A percentile compares a stretch with the other conserved stretches of the same genome.
Conservation (phyloP, 2,329 filamentous ascomycete species). For the Colletotrichum chlorophyti region DNA sequence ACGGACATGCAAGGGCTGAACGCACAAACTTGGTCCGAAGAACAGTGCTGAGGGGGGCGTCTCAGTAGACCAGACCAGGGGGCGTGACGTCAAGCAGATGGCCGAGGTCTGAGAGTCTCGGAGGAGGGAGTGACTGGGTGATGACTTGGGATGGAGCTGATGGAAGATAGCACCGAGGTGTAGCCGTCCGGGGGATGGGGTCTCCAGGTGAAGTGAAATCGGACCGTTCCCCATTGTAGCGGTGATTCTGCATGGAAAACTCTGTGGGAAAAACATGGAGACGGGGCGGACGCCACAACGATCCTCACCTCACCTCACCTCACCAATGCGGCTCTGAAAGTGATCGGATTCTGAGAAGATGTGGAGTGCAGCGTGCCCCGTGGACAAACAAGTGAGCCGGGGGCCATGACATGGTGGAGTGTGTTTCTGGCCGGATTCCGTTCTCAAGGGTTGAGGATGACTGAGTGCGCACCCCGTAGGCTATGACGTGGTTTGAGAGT, state of each 20-base stretch:
- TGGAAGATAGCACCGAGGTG: constrained; percentile 18
- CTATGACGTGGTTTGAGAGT: constrained; percentile 25
- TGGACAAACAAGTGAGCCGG: background rate
- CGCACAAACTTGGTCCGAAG: background rate
- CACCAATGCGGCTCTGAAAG: constrained; percentile 20
- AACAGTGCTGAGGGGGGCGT: constrained; percentile 3
- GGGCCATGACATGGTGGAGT: background rate
- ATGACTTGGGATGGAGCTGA: constrained; percentile 23
- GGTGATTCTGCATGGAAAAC: background rate
- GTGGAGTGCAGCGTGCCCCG: constrained; percentile 1
- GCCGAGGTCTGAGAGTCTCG: constrained; percentile 8
- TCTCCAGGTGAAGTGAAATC: constrained; percentile 27
- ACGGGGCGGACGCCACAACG: too few relatives aligned
- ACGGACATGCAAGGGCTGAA: constrained; percentile 5
- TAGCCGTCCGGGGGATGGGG: constrained; percentile 18
- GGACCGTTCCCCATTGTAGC: constrained; percentile 20
- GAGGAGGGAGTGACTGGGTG: background rate
- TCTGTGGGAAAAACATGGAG: background rate
- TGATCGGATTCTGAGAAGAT: constrained; percentile 3
- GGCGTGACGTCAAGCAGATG: constrained; percentile 27
- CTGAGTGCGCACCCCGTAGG: too few relatives aligned
- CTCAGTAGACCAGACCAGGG: background rate
- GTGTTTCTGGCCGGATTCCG: too few relatives aligned
- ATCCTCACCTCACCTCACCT: too few relatives aligned
- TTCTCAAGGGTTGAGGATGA: too few relatives aligned